Evolutionary conservation across 345 rosid genomes (phyloP), one percentile per base, ranked within the genome.

Genomic region (Crucihimalaya himalaica): DNA sequence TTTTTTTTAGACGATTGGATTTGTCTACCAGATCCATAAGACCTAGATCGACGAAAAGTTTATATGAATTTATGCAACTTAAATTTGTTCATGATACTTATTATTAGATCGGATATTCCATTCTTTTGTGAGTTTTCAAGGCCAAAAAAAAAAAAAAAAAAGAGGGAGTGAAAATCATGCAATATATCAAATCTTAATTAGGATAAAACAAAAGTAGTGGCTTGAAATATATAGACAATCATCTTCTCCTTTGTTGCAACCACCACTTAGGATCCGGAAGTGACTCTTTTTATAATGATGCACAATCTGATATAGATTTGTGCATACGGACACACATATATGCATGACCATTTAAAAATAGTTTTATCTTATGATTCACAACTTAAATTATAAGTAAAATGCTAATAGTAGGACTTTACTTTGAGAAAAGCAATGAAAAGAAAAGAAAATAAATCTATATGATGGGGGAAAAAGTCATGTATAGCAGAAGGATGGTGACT

Each of bases 401-500:
- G 29, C 63, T 34, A 34, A 5, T 7, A 60, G 32, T 20, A 37
- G 25, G 50, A 60, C 32, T 40, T 27, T 54, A 10, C 27, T 40
- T 31, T 73, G 48, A 54, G 21, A 64, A 73, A 65, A 73, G 29
- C 39, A 54, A 1, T n/a, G 11, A 45, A 64, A 55, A 55, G 35
- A 55, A 20, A 51, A 46, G 65, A 25, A 32, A 45, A 61, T 43
- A 53, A 63, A 73, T 73, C 56, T 54, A 34, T 23, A 35, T 46
- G 48, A 34, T 32, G 29, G 9, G 29, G 31, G 28, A 12, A 59
- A 63, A 73, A 45, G 57, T 73, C 57, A 55, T 73, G 43, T 32
- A 5, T 35, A 55, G 34, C 75, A 60, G 51, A 60, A 16, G 64
- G 77, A 73, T 64, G 50, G 71, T 65, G 77, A 73, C 78, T 56